Base-by-base conservation (phyloP, 768 basidiomycete genomes). In the Kwoniella sp. region DNA sequence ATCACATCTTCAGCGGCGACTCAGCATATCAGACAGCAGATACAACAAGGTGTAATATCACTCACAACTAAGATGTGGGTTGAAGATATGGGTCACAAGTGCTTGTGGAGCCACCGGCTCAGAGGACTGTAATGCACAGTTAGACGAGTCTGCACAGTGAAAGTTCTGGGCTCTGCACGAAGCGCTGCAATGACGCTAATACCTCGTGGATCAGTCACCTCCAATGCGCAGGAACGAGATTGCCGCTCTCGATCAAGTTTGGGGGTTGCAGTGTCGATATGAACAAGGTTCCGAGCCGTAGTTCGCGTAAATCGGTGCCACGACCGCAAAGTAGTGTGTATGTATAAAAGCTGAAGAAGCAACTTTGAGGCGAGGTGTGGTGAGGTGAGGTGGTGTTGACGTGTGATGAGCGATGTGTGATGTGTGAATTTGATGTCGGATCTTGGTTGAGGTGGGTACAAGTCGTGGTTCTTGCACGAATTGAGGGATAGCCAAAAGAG, bases 361-460 rank as follows among this genome's bases (percentile, higher is more conserved):
- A 33, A 13, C 33, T 33, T 33, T 33, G 33, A 33, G 33, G 33
- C 33, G 33, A n/a, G 33, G 33, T 33, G 33, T 13, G 33, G 33
- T 33, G 33, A 33, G 33, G 33, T 6, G 33, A 33, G 33, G n/a
- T 48, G 7, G 47, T 48, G 19, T 5, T 48, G 19, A n/a, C 24
- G 47, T n/a, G 47, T 48, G 47, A 51, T 29, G 40, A 37, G 26
- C 46, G 46, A 30, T 51, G 47, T 52, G 47, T 52, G 29, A 13
- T 33, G 59, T 53, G 59, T 53, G 51, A 21, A n/a, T 24, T 44
- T 53, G 59, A 58, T 58, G 57, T 26, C 40, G 40, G 40, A 44
- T 44, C 17, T 44, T 44, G 40, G 17, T 6, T 13, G 44, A 27
- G 6, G 1, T 15, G 37, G 24, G 7, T 12, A 2, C n/a, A n/a